Percentiles rank a stretch among this genome's conserved stretches.
These are phyloP conservation scores for Alternaria tenuissima DNA, from an alignment of 2,329 filamentous ascomycete genomes.

Conservation along the genomic window DNA sequence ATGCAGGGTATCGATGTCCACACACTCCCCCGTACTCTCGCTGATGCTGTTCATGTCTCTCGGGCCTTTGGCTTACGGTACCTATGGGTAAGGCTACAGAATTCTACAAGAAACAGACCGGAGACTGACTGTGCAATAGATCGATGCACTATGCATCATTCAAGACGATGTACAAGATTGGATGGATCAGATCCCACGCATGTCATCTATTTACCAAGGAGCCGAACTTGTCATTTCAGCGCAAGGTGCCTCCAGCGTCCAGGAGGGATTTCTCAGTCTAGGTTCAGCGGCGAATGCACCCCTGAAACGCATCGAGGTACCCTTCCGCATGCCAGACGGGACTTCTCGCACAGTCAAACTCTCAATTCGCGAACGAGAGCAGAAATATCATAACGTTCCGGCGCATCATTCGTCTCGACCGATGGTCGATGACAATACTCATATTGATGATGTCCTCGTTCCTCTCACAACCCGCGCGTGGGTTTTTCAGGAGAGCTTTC, in stretches of 20 bases:
- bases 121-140: background rate
- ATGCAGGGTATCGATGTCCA: background rate
- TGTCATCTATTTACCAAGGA: slow-evolving; percentile 2
- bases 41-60: background rate
- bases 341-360: background rate
- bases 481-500: slow-evolving; percentile 1
- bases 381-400: background rate
- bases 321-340: background rate
- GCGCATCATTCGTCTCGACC: background rate
- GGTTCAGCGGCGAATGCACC: background rate
- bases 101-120: background rate
- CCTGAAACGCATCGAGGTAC: background rate
- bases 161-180: slow-evolving; percentile 4
- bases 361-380: background rate
- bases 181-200: slow-evolving; percentile 4
- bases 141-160: slow-evolving; percentile 5
- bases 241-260: background rate
- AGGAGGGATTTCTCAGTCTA: slow-evolving; percentile 1
- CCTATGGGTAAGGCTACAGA: background rate
- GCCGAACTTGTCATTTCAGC: slow-evolving; percentile 3
- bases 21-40: background rate
- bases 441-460: background rate
- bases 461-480: slow-evolving; percentile 4
- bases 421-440: background rate
- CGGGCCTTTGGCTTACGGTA: background rate